Conservation (phyloP, 495 filamentous ascomycete genomes). For the Glutinoglossum americanum region DNA sequence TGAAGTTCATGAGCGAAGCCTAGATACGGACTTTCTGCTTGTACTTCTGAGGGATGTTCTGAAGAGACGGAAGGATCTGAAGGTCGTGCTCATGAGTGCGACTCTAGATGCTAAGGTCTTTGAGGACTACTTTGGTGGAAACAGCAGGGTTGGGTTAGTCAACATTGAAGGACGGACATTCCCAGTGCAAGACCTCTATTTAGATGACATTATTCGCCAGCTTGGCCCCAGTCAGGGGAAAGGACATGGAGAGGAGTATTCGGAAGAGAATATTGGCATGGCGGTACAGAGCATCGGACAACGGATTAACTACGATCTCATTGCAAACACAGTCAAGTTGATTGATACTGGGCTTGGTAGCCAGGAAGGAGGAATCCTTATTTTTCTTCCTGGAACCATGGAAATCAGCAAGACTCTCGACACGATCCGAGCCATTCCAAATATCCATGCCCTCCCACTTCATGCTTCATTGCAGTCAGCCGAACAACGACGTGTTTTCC, state of each 20-base stretch:
- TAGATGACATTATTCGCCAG: slow-evolving; percentile 68
- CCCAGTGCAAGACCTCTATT: slow-evolving; percentile 73
- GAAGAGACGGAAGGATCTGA: slow-evolving; percentile 53
- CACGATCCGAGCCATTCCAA: slow-evolving; percentile 41
- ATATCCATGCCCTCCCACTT: slow-evolving; percentile 61
- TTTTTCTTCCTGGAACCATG: slow-evolving; percentile 71
- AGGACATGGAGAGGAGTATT: slow-evolving; percentile 17
- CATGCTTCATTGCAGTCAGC: slow-evolving; percentile 77
- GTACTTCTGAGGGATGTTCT: slow-evolving; percentile 76
- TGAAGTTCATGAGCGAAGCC: slow-evolving; percentile 87
- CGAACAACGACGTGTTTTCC: slow-evolving; percentile 77
- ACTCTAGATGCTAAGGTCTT: slow-evolving; percentile 84
- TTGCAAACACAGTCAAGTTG: slow-evolving; percentile 50
- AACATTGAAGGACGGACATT: slow-evolving; percentile 79
- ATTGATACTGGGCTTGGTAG: slow-evolving; percentile 57
- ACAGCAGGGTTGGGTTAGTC: slow-evolving; percentile 46
- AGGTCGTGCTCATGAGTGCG: slow-evolving; percentile 93
- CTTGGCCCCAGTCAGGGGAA: slow-evolving; percentile 44
- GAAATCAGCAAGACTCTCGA: slow-evolving; percentile 74
- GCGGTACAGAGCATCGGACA: slow-evolving; percentile 59
- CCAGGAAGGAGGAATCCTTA: slow-evolving; percentile 65
- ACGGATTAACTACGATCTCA: slow-evolving; percentile 80
- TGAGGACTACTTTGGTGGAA: slow-evolving; percentile 56
- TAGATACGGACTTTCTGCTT: slow-evolving; percentile 88
- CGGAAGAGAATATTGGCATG: slow-evolving; percentile 23